Evolutionary conservation across 2,329 filamentous ascomycete species (phyloP).

Genomic region (Lasiodiplodia hormozganensis): DNA sequence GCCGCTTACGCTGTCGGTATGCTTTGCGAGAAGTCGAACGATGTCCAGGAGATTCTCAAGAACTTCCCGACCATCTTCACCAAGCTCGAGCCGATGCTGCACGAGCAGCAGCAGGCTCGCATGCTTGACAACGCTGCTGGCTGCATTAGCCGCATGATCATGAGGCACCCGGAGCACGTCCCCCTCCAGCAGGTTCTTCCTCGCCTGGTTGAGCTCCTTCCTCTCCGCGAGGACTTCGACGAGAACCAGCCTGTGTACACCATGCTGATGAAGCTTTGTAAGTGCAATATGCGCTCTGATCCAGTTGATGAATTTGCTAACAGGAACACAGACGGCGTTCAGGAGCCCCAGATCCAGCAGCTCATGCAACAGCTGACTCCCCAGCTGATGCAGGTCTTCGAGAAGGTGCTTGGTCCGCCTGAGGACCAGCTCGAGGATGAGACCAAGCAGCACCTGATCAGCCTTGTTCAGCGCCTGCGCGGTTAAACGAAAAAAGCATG

Average conservation of each 20-base stretch:
- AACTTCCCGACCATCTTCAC: constrained; percentile 78
- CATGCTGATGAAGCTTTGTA: constrained; percentile 87
- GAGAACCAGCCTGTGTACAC: constrained; percentile 95
- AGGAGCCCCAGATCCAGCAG: constrained; percentile 70
- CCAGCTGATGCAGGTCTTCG: constrained; percentile 73
- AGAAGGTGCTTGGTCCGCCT: constrained; percentile 73
- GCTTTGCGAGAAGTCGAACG: constrained; percentile 80
- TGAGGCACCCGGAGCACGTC: constrained; percentile 82
- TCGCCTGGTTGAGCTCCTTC: constrained; percentile 77
- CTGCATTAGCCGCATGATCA: constrained; percentile 90
- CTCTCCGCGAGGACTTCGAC: constrained; percentile 91
- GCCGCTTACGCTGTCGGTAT: constrained; percentile 90
- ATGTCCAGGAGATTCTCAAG: constrained; percentile 75
- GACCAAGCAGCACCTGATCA: constrained; percentile 70
- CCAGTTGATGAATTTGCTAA: neutral
- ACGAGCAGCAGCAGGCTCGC: constrained; percentile 77
- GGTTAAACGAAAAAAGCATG: constrained; percentile 33
- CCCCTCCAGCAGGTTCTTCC: constrained; percentile 84
- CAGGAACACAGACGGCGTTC: constrained; percentile 8
- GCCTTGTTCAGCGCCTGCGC: constrained; percentile 64
- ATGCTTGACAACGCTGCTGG: constrained; percentile 93
- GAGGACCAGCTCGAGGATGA: constrained; percentile 78
- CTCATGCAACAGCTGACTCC: constrained; percentile 74
- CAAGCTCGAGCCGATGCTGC: constrained; percentile 86
- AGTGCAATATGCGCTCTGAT: constrained; percentile 46